Evolutionary conservation across 2,329 filamentous ascomycete genomes (phyloP).

Genomic region (Metarhizium guizhouense): DNA sequence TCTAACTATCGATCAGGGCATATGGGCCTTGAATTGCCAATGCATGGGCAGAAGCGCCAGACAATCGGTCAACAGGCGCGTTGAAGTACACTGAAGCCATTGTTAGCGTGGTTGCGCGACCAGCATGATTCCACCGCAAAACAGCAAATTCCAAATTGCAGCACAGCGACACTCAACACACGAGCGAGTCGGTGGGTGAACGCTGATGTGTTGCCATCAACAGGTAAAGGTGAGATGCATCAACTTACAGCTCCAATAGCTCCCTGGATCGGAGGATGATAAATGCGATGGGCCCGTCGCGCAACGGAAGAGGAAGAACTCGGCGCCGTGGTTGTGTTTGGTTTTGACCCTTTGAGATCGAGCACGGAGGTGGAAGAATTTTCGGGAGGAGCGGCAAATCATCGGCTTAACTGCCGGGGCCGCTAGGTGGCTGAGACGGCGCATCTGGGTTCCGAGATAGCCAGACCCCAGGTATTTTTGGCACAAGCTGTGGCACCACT

Average conservation of each 20-base stretch:
- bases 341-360: conserved; percentile 20
- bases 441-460: background rate
- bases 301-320: conserved; percentile 41
- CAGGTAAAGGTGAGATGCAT: conserved; percentile 4
- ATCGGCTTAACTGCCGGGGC: conserved; percentile 1
- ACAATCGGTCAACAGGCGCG: conserved; percentile 6
- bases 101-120: conserved; percentile 10
- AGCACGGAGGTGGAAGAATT: conserved; percentile 27
- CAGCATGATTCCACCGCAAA: conserved; percentile 3
- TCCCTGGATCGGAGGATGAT: conserved; percentile 29
- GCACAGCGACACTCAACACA: background rate
- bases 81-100: conserved; percentile 11
- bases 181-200: conserved; percentile 6
- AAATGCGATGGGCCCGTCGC: conserved; percentile 32
- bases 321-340: conserved; percentile 25
- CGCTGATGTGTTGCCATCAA: conserved; percentile 4
- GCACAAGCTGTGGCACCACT: too few species aligned
- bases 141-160: conserved; percentile 3
- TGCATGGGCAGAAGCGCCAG: background rate
- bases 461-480: too few species aligned
- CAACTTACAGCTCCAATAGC: conserved; percentile 25
- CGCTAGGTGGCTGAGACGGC: background rate
- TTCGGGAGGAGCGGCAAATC: conserved; percentile 16
- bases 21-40: background rate
- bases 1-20: too few species aligned